Conservation (phyloP, 1,284 basidiomycete species). For the Cutaneotrichosporon dermatis region DNA sequence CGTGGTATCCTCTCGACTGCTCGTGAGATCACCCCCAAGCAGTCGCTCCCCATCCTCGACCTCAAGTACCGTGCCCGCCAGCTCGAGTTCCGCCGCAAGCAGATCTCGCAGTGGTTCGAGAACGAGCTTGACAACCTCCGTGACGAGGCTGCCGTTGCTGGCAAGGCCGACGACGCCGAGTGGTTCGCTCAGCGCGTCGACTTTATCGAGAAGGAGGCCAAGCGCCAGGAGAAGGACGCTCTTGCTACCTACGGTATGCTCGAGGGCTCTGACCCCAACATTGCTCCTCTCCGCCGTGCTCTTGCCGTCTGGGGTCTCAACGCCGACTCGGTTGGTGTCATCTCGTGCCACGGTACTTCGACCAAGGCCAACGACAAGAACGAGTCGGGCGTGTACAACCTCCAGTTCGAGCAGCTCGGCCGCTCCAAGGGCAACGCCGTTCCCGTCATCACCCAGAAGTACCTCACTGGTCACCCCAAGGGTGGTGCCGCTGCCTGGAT, state of each 20-base stretch:
- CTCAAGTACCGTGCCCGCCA: constrained; percentile 83
- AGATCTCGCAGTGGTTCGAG: constrained; percentile 87
- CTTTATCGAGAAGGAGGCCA: constrained; percentile 82
- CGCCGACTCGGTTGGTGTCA: constrained; percentile 74
- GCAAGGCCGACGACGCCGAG: constrained; percentile 58
- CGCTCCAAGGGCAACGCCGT: constrained; percentile 91
- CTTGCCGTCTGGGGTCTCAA: constrained; percentile 94
- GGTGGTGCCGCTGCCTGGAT: constrained; percentile 98
- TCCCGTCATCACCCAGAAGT: constrained; percentile 96
- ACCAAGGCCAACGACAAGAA: constrained; percentile 98
- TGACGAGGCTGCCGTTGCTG: constrained; percentile 62
- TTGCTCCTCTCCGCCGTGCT: constrained; percentile 87
- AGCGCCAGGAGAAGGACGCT: constrained; percentile 83
- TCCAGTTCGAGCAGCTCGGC: constrained; percentile 79
- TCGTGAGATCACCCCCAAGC: constrained; percentile 66
- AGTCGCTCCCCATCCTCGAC: constrained; percentile 69
- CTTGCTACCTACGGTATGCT: constrained; percentile 89
- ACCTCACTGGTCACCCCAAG: constrained; percentile 90
- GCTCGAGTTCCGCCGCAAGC: constrained; percentile 83
- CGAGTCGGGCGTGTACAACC: constrained; percentile 94
- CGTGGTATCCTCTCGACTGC: constrained; percentile 82
- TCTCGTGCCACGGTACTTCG: constrained; percentile 67
- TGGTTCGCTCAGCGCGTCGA: constrained; percentile 70
- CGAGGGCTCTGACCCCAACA: constrained; percentile 74
- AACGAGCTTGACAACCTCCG: constrained; percentile 80